Base-by-base conservation (phyloP, 352 stramenopile species). In the Pythium phragmitis region DNA sequence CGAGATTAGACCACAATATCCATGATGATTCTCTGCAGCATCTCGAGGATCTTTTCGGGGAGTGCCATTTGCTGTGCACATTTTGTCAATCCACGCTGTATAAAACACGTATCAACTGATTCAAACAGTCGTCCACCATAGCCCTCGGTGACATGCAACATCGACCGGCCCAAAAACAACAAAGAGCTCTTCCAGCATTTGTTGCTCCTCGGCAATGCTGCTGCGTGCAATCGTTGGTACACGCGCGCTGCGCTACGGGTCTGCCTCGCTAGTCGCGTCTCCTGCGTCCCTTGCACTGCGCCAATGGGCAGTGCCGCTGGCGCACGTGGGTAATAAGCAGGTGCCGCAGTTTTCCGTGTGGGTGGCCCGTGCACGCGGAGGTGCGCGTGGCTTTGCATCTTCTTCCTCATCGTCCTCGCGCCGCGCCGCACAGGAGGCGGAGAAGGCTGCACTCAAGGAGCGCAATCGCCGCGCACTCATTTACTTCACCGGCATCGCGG, bases 401-500 rank as follows among this genome's bases (percentile, higher is more conserved):
- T 73, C 68, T 14, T 75, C 64, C 8, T 61, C 55, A 2, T 70
- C 67, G n/a, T 53, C 55, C 17, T 71, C 67, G 19, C 76, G 67
- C 16, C 69, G 74, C n/a, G 75, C 73, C 11, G 64, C 64, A 4
- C 57, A 70, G 23, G 70, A 87, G 52, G 48, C 74, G 30, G 73
- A 75, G 9, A 79, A 72, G 34, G 74, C 76, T 30, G 72, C 60
- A 53, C 80, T 94, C 33, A 77, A 94, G 37, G 91, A 96, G 68
- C 80, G 87, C 60, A 99, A 99, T 70, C 72, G 87, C 6, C 91
- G 91, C 52, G 79, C 95, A 39, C 78, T 97, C 57, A 89, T 98
- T 55, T 99, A 99, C 82, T 80, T 96, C 39, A 65, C 85, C 0
- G 89, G 94, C n/a, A 86, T 98, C 21, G 95, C 97, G 1, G 80